These are phyloP conservation scores for Pseudomassariella vexata DNA, from an alignment of 2,329 filamentous ascomycete species.

Conservation along the genomic window DNA sequence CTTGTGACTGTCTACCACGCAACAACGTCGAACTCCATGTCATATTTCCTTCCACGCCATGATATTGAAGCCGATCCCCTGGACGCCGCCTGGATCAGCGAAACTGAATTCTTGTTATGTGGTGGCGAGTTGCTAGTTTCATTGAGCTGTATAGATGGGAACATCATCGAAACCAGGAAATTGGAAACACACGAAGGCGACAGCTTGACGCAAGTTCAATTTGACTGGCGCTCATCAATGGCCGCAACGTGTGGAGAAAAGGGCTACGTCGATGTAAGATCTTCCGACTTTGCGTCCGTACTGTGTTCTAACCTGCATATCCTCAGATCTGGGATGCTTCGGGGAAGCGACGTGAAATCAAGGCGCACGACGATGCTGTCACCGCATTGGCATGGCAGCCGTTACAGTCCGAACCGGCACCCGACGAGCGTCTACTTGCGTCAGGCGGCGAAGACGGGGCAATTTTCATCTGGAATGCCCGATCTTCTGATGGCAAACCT, in stretches of 20 bases:
- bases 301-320: conserved; percentile 7
- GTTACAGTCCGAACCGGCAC: conserved; percentile 28
- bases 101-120: conserved; percentile 52
- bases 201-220: conserved; percentile 49
- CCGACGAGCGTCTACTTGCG: conserved; percentile 53
- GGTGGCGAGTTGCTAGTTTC: conserved; percentile 49
- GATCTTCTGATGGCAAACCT: conserved; percentile 46
- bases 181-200: conserved; percentile 50
- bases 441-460: conserved; percentile 58
- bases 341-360: conserved; percentile 49
- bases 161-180: conserved; percentile 39
- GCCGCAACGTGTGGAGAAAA: conserved; percentile 56
- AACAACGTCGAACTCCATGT: conserved; percentile 34
- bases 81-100: conserved; percentile 55
- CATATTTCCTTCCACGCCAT: conserved; percentile 43
- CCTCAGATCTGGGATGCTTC: conserved; percentile 48
- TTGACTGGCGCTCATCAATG: conserved; percentile 46
- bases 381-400: conserved; percentile 59
- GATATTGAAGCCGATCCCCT: conserved; percentile 45
- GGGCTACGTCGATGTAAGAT: conserved; percentile 54
- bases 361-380: conserved; percentile 52
- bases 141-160: conserved; percentile 39
- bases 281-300: conserved; percentile 2
- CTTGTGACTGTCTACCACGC: conserved; percentile 51
- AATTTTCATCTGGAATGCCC: conserved; percentile 58